Base-by-base conservation (phyloP, 2,329 filamentous ascomycete species). In the Talaromyces sp. region DNA sequence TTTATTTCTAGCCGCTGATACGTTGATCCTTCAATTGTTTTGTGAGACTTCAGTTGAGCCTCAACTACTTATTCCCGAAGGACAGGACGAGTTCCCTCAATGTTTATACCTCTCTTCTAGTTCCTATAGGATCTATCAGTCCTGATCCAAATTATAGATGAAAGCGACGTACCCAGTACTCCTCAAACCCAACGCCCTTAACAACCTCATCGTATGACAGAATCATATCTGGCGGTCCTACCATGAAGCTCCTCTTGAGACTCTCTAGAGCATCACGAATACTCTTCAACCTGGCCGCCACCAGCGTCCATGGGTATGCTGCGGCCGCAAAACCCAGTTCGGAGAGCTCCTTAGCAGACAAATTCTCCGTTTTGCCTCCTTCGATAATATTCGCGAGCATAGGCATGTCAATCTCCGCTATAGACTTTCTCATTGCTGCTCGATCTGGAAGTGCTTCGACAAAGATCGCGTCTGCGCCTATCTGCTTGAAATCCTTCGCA, bases 301-400 rank as follows among this genome's bases (percentile, higher is more conserved):
- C 65, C 9, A 62, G 43, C 3, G 62, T 67, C 65, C 65, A 67
- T 1, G 65, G 65, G 54, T 67, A 67, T 22, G 65, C 62, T 2
- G 49, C 62, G 13, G 65, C 64, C 9, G 59, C 50, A 65, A 81
- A 81, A 0, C 79, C 79, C 57, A 81, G 68, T 67, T 78, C 71
- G 41, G 70, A 66, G 6, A 78, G 78, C 65, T 81, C 78, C 17
- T 71, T 68, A 9, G 75, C 73, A 17, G 78, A 73, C 25, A 78
- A 73, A 17, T 72, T 71, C n/a, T 80, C 79, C 37, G 77, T 80
- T 7, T 75, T 71, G 10, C 79, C 80, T 64, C 79, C 75, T 67
- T 80, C 78, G 13, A 82, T 80, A 72, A 80, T 80, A 67, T 82
- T 82, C 64, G 81, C 67, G 54, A 82, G 61, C 68, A 80, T 68